A percentile compares a stretch with the other conserved stretches of the same genome.
Evolutionary conservation across 176 grass and related monocot species (phyloP).

Genomic region (Musa itinerans): DNA sequence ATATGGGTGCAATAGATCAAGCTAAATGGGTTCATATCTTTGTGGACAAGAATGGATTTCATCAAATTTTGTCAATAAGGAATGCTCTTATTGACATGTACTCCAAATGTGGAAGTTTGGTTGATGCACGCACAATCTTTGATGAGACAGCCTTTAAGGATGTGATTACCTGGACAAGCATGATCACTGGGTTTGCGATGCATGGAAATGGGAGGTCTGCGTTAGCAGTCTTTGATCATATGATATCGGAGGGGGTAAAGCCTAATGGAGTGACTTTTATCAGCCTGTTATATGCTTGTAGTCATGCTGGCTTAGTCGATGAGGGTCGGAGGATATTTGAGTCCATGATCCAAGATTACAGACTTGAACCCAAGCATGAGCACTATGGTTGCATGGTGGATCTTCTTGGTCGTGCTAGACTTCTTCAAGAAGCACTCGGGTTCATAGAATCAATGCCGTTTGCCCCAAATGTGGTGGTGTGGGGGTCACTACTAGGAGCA

Average conservation of each 20-base stretch:
- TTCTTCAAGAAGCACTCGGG: constrained; percentile 54
- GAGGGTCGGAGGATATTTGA: constrained; percentile 55
- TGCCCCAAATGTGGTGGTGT: constrained; percentile 52
- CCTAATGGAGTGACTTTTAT: constrained; percentile 82
- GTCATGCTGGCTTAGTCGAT: constrained; percentile 72
- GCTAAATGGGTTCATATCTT: constrained; percentile 54
- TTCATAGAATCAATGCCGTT: constrained; percentile 72
- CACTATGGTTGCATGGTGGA: constrained; percentile 80
- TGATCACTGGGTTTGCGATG: constrained; percentile 73
- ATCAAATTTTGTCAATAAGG: constrained; percentile 33
- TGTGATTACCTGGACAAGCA: constrained; percentile 89
- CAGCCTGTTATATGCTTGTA: constrained; percentile 66
- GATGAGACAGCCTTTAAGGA: constrained; percentile 51
- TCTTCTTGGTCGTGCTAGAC: constrained; percentile 57
- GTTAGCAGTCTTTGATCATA: constrained; percentile 51
- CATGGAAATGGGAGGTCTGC: constrained; percentile 64
- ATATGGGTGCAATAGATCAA: constrained; percentile 54
- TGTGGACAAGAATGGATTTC: constrained; percentile 39
- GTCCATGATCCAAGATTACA: constrained; percentile 48
- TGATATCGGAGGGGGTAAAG: constrained; percentile 50
- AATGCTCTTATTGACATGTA: constrained; percentile 98
- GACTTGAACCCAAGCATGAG: constrained; percentile 45
- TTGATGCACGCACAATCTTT: constrained; percentile 51
- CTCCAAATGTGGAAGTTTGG: constrained; percentile 72
- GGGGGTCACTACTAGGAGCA: constrained; percentile 63